phyloP scores from a whole-genome alignment of 2,329 filamentous ascomycete species.

The Pseudomassariella vexata region DNA sequence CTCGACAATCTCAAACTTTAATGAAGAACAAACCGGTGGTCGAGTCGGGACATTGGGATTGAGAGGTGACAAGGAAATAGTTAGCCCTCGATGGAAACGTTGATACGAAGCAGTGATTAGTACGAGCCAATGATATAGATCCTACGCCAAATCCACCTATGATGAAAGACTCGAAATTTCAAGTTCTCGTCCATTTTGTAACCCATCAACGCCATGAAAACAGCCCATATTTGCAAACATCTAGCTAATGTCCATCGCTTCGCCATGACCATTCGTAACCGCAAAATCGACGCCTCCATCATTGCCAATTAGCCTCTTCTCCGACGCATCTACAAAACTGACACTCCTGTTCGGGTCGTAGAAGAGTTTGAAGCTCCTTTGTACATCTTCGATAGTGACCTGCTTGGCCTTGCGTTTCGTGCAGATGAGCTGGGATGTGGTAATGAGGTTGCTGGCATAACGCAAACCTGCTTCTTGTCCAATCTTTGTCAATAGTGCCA shows the following conservation, averaged over 20 bases:
- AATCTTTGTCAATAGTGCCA: slow-evolving; percentile 92
- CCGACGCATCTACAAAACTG: slow-evolving; percentile 83
- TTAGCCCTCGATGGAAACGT: too few species aligned
- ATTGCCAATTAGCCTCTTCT: slow-evolving; percentile 89
- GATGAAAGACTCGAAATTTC: slow-evolving; percentile 17
- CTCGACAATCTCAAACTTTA: slow-evolving; percentile 17
- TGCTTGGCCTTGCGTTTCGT: slow-evolving; percentile 82
- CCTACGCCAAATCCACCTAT: slow-evolving; percentile 15
- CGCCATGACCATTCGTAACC: slow-evolving; percentile 41
- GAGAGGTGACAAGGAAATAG: slow-evolving; percentile 1
- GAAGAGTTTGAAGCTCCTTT: slow-evolving; percentile 90
- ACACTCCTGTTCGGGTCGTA: slow-evolving; percentile 85
- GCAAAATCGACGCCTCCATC: slow-evolving; percentile 72
- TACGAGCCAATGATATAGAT: slow-evolving; percentile 9
- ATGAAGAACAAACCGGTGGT: too few species aligned
- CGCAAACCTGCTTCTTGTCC: slow-evolving; percentile 85
- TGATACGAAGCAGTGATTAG: slow-evolving; percentile 6
- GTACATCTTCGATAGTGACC: slow-evolving; percentile 81
- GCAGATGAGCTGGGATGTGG: slow-evolving; percentile 80
- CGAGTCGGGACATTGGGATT: too few species aligned
- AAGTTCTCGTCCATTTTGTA: slow-evolving; percentile 14
- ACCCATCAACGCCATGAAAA: slow-evolving; percentile 21
- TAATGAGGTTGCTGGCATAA: slow-evolving; percentile 98
- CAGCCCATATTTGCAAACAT: slow-evolving; percentile 7
- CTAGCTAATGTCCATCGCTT: slow-evolving; percentile 28